phyloP scores from a whole-genome alignment of 306 rosid genomes.

The Vigna nakashimae region DNA sequence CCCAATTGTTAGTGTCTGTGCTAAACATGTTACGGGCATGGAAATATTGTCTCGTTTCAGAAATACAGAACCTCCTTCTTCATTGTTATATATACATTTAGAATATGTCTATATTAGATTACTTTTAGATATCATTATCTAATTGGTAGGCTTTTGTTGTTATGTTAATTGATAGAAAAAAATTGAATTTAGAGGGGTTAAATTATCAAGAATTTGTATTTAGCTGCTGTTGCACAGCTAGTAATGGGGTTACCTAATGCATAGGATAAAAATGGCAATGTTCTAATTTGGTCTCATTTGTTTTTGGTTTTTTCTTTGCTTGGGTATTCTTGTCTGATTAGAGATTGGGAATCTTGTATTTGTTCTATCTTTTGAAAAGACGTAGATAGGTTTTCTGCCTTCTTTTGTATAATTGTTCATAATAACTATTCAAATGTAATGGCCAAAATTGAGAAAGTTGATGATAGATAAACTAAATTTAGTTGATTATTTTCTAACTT shows the following conservation, averaged over 20 bases:
- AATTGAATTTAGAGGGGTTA: conserved; percentile 1
- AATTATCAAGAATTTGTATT: conserved; percentile 14
- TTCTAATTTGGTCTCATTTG: neutral
- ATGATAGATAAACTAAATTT: conserved; percentile 5
- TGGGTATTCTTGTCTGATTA: conserved; percentile 16
- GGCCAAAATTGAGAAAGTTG: conserved; percentile 10
- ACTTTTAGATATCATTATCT: neutral
- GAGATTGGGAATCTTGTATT: neutral
- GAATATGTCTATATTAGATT: neutral
- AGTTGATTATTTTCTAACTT: conserved; percentile 35
- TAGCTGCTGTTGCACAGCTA: neutral
- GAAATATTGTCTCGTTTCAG: conserved; percentile 1
- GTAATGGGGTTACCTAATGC: neutral
- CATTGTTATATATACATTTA: neutral
- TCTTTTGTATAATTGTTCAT: neutral
- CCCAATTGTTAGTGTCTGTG: neutral
- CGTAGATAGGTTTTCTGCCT: conserved; percentile 8
- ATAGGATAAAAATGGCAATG: neutral
- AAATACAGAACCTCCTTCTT: neutral
- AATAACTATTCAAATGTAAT: neutral
- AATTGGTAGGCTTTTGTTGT: neutral
- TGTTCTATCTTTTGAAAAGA: neutral
- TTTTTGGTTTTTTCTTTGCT: conserved; percentile 19
- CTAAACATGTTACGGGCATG: conserved; percentile 15
- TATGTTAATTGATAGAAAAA: neutral